Evolutionary conservation across 2,329 filamentous ascomycete species (phyloP).

Genomic region (Aspergillus ochraceoroseus): DNA sequence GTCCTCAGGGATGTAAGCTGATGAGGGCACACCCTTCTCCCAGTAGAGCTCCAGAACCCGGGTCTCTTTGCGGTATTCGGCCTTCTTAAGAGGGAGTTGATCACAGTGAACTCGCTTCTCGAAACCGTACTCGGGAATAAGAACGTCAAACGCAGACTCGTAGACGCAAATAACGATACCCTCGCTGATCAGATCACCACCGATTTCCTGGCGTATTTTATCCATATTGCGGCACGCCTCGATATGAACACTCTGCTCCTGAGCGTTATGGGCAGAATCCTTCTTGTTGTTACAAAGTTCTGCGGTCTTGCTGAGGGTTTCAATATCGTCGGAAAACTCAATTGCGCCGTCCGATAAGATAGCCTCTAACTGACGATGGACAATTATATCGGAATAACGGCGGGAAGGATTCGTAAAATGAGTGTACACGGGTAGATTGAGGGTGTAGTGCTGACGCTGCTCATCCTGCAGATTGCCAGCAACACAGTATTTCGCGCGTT

Average conservation of each 20-base stretch:
- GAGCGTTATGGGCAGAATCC: slow-evolving; percentile 92
- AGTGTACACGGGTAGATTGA: slow-evolving; percentile 91
- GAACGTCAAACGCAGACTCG: slow-evolving; percentile 95
- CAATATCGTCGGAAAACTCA: slow-evolving; percentile 84
- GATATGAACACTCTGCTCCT: slow-evolving; percentile 98
- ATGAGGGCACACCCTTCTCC: slow-evolving; percentile 98
- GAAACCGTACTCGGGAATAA: slow-evolving; percentile 97
- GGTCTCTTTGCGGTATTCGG: slow-evolving; percentile 97
- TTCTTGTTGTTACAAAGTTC: slow-evolving; percentile 99
- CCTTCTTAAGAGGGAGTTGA: slow-evolving; percentile 93
- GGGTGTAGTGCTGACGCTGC: slow-evolving; percentile 78
- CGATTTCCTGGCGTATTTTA: slow-evolving; percentile 76
- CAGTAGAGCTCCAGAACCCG: slow-evolving; percentile 94
- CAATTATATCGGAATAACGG: slow-evolving; percentile 89
- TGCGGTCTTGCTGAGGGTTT: slow-evolving; percentile 82
- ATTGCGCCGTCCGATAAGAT: slow-evolving; percentile 74
- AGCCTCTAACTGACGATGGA: slow-evolving; percentile 89
- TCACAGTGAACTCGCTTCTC: slow-evolving; percentile 99
- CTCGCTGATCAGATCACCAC: slow-evolving; percentile 89
- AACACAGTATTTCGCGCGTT: slow-evolving; percentile 91
- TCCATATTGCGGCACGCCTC: slow-evolving; percentile 96
- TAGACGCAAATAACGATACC: slow-evolving; percentile 96
- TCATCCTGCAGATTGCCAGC: slow-evolving; percentile 71
- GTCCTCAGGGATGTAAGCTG: slow-evolving; percentile 92
- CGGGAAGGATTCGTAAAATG: slow-evolving; percentile 95